phyloP scores from a whole-genome alignment of 768 basidiomycete genomes.

The Plicaturopsis crispa region DNA sequence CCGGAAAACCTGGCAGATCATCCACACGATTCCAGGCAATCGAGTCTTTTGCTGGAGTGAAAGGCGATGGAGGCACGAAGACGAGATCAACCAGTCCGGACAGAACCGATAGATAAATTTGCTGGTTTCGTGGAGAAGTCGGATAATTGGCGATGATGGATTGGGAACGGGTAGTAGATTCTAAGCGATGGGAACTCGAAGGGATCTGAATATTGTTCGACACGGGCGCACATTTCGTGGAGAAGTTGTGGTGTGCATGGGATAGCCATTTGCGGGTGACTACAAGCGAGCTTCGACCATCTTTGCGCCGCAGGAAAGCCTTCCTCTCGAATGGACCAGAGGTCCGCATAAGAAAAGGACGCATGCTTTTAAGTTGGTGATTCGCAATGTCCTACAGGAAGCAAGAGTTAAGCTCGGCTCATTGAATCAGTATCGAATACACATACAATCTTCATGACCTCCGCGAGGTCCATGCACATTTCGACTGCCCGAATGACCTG shows the following conservation, averaged over 20 bases:
- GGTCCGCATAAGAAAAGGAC: constrained; percentile 79
- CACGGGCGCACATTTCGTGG: too few relatives aligned
- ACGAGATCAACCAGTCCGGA: constrained; percentile 60
- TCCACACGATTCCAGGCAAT: constrained; percentile 16
- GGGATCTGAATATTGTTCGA: too few relatives aligned
- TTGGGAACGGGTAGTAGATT: constrained; percentile 33
- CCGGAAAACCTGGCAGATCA: constrained; percentile 48
- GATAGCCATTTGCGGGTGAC: constrained; percentile 62
- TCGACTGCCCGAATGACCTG: constrained; percentile 70
- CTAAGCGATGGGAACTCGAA: constrained; percentile 35
- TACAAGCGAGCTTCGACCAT: constrained; percentile 34
- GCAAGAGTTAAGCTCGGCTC: constrained; percentile 13
- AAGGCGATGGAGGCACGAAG: constrained; percentile 42
- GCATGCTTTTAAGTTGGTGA: constrained; percentile 88
- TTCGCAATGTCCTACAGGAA: constrained; percentile 83
- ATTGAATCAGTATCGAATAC: constrained; percentile 6
- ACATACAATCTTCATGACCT: constrained; percentile 92
- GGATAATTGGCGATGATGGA: constrained; percentile 33
- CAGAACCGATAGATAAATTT: constrained; percentile 48
- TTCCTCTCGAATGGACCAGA: constrained; percentile 76
- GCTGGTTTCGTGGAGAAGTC: constrained; percentile 27
- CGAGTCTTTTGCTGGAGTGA: constrained; percentile 21
- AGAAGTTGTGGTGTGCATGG: constrained; percentile 40
- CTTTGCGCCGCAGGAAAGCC: constrained; percentile 60
- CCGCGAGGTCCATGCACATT: constrained; percentile 83